These are phyloP conservation scores for Saturnispora serradocipensis DNA, from an alignment of 805 yeast species.

Conservation along the genomic window DNA sequence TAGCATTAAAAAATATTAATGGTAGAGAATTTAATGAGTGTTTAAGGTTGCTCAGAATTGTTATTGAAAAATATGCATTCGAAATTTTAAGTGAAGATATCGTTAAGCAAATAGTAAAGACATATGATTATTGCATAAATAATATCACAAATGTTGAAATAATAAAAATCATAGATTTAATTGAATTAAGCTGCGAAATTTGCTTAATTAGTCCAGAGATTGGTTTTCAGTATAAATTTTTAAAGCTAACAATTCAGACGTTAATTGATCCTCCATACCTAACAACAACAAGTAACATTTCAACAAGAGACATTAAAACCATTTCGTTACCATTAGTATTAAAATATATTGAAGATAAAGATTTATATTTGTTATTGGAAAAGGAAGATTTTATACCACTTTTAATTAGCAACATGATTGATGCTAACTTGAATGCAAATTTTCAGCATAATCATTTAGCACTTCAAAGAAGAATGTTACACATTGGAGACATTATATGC, in stretches of 20 bases:
- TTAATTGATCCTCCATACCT: conserved; percentile 13
- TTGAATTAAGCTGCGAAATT: conserved; percentile 8
- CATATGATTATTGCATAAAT: neutral
- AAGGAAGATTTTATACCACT: conserved; percentile 55
- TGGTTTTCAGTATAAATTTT: conserved; percentile 4
- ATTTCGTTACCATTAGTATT: conserved; percentile 25
- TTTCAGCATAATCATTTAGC: conserved; percentile 5
- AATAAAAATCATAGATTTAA: neutral
- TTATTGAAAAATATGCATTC: conserved; percentile 1
- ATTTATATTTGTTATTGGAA: conserved; percentile 42
- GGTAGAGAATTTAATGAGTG: conserved; percentile 9
- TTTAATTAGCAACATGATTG: conserved; percentile 29
- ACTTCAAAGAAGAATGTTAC: conserved; percentile 1
- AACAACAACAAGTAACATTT: neutral
- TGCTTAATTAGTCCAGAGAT: conserved; percentile 3
- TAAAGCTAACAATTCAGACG: conserved; percentile 6
- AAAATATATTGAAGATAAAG: conserved; percentile 49
- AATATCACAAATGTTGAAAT: neutral
- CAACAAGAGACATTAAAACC: conserved; percentile 4
- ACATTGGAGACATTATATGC: conserved; percentile 4
- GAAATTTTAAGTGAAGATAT: neutral
- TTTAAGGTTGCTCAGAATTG: conserved; percentile 7
- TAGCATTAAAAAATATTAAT: conserved; percentile 1
- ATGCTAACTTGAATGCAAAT: conserved; percentile 1
- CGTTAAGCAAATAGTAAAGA: neutral